Evolutionary conservation across 805 yeast species (phyloP), one percentile per base, ranked within the genome.

Genomic region (Candida coquimbonensis): DNA sequence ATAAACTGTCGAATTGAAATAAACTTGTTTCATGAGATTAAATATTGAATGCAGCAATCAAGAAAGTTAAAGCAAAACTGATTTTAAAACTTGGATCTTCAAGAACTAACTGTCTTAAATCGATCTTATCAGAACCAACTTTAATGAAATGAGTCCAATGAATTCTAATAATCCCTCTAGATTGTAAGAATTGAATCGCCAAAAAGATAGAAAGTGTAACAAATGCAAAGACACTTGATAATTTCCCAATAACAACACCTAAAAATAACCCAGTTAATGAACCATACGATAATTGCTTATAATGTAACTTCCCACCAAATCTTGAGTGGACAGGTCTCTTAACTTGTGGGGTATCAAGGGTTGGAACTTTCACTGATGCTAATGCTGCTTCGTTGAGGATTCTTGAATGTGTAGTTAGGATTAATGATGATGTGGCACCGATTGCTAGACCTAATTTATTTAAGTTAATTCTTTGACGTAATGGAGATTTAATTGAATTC

Each of bases 11-110:
- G n/a, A 31, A 31, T n/a, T 31, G 34, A 31, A 31, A 13, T 31
- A 17, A 31, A 31, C 3, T 11, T 14, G n/a, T 7, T 13, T 13
- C 13, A 31, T 13, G 13, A 31, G 34, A 25, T 19, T 49, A 61
- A 34, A 63, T 64, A 50, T 78, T 77, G 64, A 68, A 77, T 26
- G 84, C 85, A 26, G 84, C 83, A 46, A 80, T 73, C 51, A 78
- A 52, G 57, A 81, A 81, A 9, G 80, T 64, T 38, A 73, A 59
- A 9, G 77, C 63, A 58, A 81, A 81, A 21, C 81, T 69, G 16
- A 78, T 36, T 60, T 78, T 80, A 66, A 81, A 81, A 50, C 81
- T 74, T 47, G 82, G 80, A 49, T 77, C 75, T 44, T 77, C 76
- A 47, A 81, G 71, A 16, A 81, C 57, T 65, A 80, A 68, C 31